Percentiles rank a stretch among this genome's conserved stretches.
Conservation (phyloP, 139 green algal genomes). For the Picochlorum sp. region DNA sequence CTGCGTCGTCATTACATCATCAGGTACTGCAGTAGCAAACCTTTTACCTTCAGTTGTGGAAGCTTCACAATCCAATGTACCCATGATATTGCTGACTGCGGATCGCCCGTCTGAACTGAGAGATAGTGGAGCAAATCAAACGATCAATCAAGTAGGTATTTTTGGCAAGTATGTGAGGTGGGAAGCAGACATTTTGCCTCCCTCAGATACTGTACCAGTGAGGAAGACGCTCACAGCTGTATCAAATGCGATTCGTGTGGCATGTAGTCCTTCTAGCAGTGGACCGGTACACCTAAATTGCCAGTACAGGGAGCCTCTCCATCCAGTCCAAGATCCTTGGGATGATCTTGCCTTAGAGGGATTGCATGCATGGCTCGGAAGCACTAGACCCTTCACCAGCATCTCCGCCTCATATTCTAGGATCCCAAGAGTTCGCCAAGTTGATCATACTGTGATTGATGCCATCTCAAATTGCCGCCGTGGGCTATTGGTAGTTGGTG, state of each 20-base stretch:
- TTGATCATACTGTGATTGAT: neutral
- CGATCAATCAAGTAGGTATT: conserved; percentile 91
- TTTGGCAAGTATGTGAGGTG: conserved; percentile 84
- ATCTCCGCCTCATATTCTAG: neutral
- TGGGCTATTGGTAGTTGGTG: conserved; percentile 73
- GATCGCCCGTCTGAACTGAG: conserved; percentile 87
- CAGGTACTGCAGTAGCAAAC: conserved; percentile 94
- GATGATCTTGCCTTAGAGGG: conserved; percentile 40
- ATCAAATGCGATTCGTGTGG: conserved; percentile 46
- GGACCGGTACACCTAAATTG: conserved; percentile 95
- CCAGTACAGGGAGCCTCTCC: conserved; percentile 84
- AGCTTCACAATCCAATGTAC: conserved; percentile 60
- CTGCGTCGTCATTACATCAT: conserved; percentile 64
- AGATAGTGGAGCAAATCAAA: conserved; percentile 91
- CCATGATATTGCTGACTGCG: conserved; percentile 87
- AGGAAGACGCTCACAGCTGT: conserved; percentile 58
- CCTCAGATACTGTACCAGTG: conserved; percentile 31
- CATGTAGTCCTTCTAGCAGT: conserved; percentile 9
- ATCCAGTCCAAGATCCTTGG: conserved; percentile 30
- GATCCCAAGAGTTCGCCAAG: neutral
- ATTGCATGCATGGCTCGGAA: conserved; percentile 47
- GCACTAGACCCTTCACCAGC: conserved; percentile 31
- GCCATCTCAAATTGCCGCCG: neutral
- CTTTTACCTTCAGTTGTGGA: conserved; percentile 93
- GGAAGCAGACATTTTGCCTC: conserved; percentile 64